Percentiles rank a stretch among this genome's conserved stretches.
phyloP scores from a whole-genome alignment of 1,284 basidiomycete species.

The Omphalotus olearius region DNA sequence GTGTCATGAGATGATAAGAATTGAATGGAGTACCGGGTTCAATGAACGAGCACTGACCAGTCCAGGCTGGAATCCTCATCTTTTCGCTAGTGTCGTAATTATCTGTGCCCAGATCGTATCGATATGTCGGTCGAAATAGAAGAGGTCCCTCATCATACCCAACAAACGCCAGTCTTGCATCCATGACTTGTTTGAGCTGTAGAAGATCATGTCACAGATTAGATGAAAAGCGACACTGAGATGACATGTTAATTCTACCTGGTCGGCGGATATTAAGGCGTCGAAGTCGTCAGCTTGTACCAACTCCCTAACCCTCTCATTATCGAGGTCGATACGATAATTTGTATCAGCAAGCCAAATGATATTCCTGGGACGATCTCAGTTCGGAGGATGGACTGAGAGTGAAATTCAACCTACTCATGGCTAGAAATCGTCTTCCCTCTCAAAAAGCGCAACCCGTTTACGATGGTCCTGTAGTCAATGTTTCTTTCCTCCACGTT shows the following conservation, averaged over 20 bases:
- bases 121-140: constrained; percentile 86
- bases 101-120: constrained; percentile 81
- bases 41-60: constrained; percentile 50
- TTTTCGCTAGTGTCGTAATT: constrained; percentile 96
- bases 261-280: constrained; percentile 77
- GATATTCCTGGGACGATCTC: constrained; percentile 55
- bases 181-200: constrained; percentile 71
- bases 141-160: constrained; percentile 90
- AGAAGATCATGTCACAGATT: background rate
- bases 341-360: constrained; percentile 96
- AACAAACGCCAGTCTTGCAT: constrained; percentile 66
- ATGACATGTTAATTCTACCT: constrained; percentile 44
- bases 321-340: constrained; percentile 88
- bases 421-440: constrained; percentile 89
- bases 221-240: constrained; percentile 6
- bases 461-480: constrained; percentile 87
- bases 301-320: constrained; percentile 71
- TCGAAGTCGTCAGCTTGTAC: constrained; percentile 67
- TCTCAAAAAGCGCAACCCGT: constrained; percentile 81
- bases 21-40: background rate
- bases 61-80: constrained; percentile 96
- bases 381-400: constrained; percentile 1
- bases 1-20: background rate
- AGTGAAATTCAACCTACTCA: constrained; percentile 54
- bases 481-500: constrained; percentile 90